A percentile compares a stretch with the other conserved stretches of the same genome.
These are phyloP conservation scores for Liriodendron chinense DNA, from an alignment of 164 flowering plant genomes.

Conservation along the genomic window DNA sequence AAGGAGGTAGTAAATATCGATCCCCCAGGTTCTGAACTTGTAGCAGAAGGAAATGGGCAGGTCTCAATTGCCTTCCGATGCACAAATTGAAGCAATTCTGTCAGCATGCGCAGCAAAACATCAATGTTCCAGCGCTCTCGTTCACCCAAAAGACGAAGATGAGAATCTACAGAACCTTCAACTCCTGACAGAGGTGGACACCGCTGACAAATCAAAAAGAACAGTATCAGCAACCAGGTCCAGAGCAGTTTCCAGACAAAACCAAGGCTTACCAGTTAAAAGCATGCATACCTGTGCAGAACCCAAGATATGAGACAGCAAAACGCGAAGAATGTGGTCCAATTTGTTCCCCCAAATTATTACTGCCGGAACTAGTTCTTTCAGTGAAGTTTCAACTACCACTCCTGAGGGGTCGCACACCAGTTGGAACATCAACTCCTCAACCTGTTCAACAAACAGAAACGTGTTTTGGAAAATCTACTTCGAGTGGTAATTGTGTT, in stretches of 20 bases:
- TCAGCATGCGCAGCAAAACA: slow-evolving; percentile 75
- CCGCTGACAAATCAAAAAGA: slow-evolving; percentile 46
- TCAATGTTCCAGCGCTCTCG: slow-evolving; percentile 94
- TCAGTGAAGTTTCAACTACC: slow-evolving; percentile 86
- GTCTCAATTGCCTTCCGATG: slow-evolving; percentile 75
- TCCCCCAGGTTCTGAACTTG: slow-evolving; percentile 35
- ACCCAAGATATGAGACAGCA: slow-evolving; percentile 73
- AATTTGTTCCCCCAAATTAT: slow-evolving; percentile 80
- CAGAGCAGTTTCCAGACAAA: background rate
- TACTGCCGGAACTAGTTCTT: slow-evolving; percentile 78
- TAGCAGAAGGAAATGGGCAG: slow-evolving; percentile 64
- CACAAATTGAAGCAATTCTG: slow-evolving; percentile 70
- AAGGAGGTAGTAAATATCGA: slow-evolving; percentile 49
- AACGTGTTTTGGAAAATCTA: slow-evolving; percentile 27
- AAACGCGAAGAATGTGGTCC: slow-evolving; percentile 66
- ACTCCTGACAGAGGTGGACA: slow-evolving; percentile 99
- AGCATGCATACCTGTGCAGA: slow-evolving; percentile 70
- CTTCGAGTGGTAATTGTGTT: slow-evolving; percentile 24
- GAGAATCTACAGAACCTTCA: slow-evolving; percentile 87
- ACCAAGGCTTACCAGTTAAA: background rate
- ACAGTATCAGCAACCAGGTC: slow-evolving; percentile 9
- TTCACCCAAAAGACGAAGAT: slow-evolving; percentile 85
- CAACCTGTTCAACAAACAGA: slow-evolving; percentile 65
- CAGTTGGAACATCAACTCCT: slow-evolving; percentile 94
- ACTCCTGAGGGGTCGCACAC: slow-evolving; percentile 92